Conservation (phyloP, 495 filamentous ascomycete genomes). For the Aspergillus avenaceus region DNA sequence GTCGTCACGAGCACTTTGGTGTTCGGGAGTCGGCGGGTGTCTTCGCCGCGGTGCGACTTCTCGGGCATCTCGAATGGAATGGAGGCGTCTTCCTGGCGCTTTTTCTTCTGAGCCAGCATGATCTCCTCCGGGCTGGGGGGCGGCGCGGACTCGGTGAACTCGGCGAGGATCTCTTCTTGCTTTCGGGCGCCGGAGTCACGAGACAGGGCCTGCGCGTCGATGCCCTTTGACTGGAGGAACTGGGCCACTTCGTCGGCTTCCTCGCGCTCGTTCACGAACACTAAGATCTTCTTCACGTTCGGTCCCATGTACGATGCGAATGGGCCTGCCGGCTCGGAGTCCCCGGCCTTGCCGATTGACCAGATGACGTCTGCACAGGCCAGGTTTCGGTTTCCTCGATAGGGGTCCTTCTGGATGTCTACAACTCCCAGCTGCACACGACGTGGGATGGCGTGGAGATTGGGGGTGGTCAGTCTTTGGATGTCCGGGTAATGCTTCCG, state of each 20-base stretch:
- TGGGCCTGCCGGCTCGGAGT: conserved; percentile 31
- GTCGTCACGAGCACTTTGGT: conserved; percentile 92
- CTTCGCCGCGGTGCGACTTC: conserved; percentile 5
- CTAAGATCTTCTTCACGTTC: conserved; percentile 82
- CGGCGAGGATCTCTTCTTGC: conserved; percentile 67
- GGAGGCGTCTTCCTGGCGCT: conserved; percentile 23
- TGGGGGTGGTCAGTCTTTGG: conserved; percentile 81
- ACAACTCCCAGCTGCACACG: conserved; percentile 92
- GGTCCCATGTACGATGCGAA: conserved; percentile 30
- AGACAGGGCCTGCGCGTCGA: conserved; percentile 78
- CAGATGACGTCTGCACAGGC: conserved; percentile 94
- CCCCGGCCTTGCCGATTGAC: conserved; percentile 79
- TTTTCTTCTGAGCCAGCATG: conserved; percentile 27
- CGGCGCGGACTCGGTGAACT: conserved; percentile 63
- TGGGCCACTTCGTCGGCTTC: conserved; percentile 74
- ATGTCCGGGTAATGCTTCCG: conserved; percentile 77
- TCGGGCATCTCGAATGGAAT: conserved; percentile 32
- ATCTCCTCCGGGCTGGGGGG: conserved; percentile 41
- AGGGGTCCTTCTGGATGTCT: conserved; percentile 83
- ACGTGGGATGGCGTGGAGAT: conserved; percentile 91
- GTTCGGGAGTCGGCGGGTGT: conserved; percentile 49
- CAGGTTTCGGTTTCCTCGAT: conserved; percentile 82
- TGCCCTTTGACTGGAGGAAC: conserved; percentile 77
- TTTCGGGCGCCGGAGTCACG: conserved; percentile 72
- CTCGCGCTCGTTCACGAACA: conserved; percentile 97